Evolutionary conservation across 768 basidiomycete species (phyloP), one percentile per base, ranked within the genome.

Genomic region (Auricularia cornea): DNA sequence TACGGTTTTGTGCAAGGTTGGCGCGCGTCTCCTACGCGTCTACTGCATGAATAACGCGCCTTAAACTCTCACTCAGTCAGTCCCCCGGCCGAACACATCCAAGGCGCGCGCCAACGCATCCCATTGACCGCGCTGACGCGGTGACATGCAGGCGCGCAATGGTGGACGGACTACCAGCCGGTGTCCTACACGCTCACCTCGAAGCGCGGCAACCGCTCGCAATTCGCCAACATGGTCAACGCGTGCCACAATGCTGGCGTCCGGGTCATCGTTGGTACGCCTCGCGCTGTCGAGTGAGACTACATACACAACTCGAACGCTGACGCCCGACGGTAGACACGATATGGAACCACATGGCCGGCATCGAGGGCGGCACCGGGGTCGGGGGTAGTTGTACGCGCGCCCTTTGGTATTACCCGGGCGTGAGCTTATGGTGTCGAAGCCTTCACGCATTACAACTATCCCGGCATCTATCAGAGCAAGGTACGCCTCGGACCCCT

Each of bases 111-210:
- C n/a, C n/a, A n/a, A n/a, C n/a, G n/a, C n/a, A n/a, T n/a, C n/a
- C n/a, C n/a, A n/a, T n/a, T n/a, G n/a, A n/a, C n/a, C n/a, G n/a
- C n/a, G n/a, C n/a, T n/a, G n/a, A n/a, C n/a, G n/a, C n/a, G n/a
- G n/a, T n/a, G n/a, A n/a, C n/a, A n/a, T n/a, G n/a, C n/a, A n/a
- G n/a, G n/a, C n/a, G 30, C 74, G 2, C 79, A 87, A 67, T 89
- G 87, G 87, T 89, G 87, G 87, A 88, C 87, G 0, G 87, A 88
- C 69, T 88, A 89, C 68, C 87, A 82, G 64, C 82, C 84, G 3
- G 85, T 87, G 0, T 87, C 86, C 1, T 87, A 88, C 69, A 86
- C 62, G 11, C 70, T 88, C 59, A 84, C 79, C 1, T 87, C 85
- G 0, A 89, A 88, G 71, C 83, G 85, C 1, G 88, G 87, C 3